Conservation (phyloP, 805 yeast species). For the Nakazawaea wyomingensis region DNA sequence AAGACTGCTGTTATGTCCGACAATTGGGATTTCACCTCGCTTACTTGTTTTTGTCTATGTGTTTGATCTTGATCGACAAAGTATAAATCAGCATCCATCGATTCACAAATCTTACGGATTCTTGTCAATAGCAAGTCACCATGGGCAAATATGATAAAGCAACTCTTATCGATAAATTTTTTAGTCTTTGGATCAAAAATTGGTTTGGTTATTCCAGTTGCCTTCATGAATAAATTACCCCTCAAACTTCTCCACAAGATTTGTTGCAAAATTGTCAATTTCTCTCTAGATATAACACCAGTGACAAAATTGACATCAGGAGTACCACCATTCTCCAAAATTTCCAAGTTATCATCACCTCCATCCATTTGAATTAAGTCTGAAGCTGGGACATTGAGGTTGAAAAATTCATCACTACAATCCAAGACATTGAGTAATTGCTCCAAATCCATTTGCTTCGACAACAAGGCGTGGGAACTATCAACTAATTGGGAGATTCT, state of each 20-base stretch:
- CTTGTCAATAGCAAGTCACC: conserved; percentile 71
- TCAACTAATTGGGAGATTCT: conserved; percentile 67
- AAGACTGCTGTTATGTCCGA: conserved; percentile 47
- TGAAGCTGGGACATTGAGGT: conserved; percentile 15
- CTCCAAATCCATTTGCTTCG: conserved; percentile 56
- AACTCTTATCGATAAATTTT: conserved; percentile 61
- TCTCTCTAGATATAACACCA: conserved; percentile 76
- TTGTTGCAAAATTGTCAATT: conserved; percentile 66
- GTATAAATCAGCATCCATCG: conserved; percentile 78
- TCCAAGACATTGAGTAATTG: conserved; percentile 65
- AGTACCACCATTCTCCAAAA: conserved; percentile 32
- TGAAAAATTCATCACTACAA: conserved; percentile 45
- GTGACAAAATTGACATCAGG: conserved; percentile 51
- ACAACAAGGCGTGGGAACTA: conserved; percentile 59
- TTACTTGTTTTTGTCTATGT: conserved; percentile 32
- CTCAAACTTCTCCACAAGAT: conserved; percentile 90
- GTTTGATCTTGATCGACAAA: conserved; percentile 44
- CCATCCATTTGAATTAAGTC: conserved; percentile 21
- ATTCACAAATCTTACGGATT: conserved; percentile 79
- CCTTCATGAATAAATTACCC: conserved; percentile 81
- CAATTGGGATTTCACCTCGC: conserved; percentile 43
- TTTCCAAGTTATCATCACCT: conserved; percentile 29
- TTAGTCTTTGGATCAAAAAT: conserved; percentile 58
- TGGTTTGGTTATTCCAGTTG: conserved; percentile 65
- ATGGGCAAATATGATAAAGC: conserved; percentile 88